Evolutionary conservation across 352 stramenopile species (phyloP).

Genomic region (Halophytophthora polymorphica): DNA sequence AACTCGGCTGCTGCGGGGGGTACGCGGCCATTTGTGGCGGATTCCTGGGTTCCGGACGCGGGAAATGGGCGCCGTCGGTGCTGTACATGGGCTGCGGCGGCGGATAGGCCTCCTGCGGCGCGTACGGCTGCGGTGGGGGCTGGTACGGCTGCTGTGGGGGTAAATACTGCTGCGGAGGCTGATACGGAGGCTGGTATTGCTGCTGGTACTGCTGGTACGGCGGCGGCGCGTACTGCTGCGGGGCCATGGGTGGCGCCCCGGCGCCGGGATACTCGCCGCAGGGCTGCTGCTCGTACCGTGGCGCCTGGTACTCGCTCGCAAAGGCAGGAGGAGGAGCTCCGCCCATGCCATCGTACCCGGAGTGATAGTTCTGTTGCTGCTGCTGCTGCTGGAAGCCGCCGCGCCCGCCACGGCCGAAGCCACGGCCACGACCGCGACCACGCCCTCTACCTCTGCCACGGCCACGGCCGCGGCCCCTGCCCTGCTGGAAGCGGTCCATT

Average conservation of each 20-base stretch:
- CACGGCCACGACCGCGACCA: constrained; percentile 27
- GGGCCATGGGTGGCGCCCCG: constrained; percentile 6
- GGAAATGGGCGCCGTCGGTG: no score
- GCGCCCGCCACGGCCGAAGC: constrained; percentile 9
- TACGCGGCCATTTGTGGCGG: neutral
- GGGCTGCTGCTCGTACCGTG: neutral
- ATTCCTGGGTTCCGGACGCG: neutral
- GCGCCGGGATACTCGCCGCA: constrained; percentile 6
- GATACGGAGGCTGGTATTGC: constrained; percentile 4
- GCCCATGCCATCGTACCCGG: no score
- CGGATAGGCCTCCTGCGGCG: constrained; percentile 11
- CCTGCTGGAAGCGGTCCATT: constrained; percentile 24
- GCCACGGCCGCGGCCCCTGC: constrained; percentile 20
- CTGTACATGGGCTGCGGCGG: constrained; percentile 4
- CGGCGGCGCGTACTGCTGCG: constrained; percentile 6
- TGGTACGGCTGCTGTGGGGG: constrained; percentile 12
- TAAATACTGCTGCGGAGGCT: constrained; percentile 1
- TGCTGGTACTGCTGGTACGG: constrained; percentile 11
- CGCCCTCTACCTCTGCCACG: constrained; percentile 20
- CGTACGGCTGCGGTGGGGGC: constrained; percentile 11
- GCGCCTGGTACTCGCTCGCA: neutral
- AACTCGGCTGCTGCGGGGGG: constrained; percentile 9
- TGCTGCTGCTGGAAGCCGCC: constrained; percentile 16
- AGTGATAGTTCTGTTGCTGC: constrained; percentile 1
- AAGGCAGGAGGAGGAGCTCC: no score